Base-by-base conservation (phyloP, 306 rosid species). In the Vachellia pachyceras region DNA sequence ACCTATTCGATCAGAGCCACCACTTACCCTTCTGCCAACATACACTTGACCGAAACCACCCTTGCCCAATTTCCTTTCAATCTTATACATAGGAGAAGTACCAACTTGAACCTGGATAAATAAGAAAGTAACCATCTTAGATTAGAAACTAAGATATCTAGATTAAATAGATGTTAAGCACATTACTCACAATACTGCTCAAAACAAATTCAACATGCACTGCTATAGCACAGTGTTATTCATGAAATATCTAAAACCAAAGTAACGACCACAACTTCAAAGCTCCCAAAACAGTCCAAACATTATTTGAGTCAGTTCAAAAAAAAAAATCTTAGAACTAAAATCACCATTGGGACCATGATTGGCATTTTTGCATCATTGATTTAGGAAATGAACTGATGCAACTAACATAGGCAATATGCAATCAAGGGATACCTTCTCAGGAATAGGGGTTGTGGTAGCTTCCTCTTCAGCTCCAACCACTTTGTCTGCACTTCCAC, bases 21-120 rank as follows among this genome's bases (percentile, higher is more conserved):
- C 98, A 41, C 82, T 86, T 18, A 90, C 76, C 89, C 95, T 90
- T 89, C 94, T 87, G 52, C 98, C 98, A 77, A 94, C 98, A 79
- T 92, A 94, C 63, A 94, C 98, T 92, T 94, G 98, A 77, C 98
- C 98, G 63, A 94, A 94, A 55, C 98, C 98, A 29, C 98, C 98
- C 91, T 94, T 94, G 68, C 98, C 98, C 86, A 94, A 86, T 88
- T 94, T 94, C 92, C 88, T 92, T 84, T 94, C 98, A 72, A 85
- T 87, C 92, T 92, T 92, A 78, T 92, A 94, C 55, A 82, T 79
- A 72, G 98, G 98, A 80, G 98, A 94, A 83, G 82, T 87, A 65
- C 98, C 97, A 83, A 94, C 98, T 86, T 94, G 97, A 23, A 94
- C 98, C 98, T 94, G 88, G 79, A 74, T 33, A 71, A 47, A 57